phyloP scores from a whole-genome alignment of 106 monocot species.

The Platanthera guangdongensis region DNA sequence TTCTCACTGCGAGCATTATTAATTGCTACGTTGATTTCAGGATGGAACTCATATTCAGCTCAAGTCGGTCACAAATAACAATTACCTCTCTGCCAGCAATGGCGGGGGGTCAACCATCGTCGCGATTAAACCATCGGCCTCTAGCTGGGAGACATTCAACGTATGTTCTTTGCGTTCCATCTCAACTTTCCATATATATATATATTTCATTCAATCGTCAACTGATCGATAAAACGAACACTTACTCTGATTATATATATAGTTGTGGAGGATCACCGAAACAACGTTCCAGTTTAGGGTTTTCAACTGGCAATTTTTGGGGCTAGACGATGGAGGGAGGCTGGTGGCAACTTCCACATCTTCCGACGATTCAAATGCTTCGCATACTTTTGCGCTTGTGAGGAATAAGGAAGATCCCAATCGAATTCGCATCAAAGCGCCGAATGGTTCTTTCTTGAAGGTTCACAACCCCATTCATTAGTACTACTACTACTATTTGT shows the following conservation, averaged over 20 bases:
- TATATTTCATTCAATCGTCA: neutral
- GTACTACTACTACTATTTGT: neutral
- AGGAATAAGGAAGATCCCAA: conserved; percentile 24
- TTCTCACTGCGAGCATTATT: too few species aligned
- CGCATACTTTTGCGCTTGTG: conserved; percentile 39
- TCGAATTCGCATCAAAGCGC: conserved; percentile 42
- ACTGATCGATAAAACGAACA: neutral
- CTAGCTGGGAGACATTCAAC: conserved; percentile 12
- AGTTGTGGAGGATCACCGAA: conserved; percentile 32
- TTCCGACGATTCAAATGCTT: conserved; percentile 23
- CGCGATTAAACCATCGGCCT: neutral
- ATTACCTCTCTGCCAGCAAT: neutral
- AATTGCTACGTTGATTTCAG: neutral
- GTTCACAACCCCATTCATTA: neutral
- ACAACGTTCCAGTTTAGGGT: conserved; percentile 5
- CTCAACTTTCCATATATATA: neutral
- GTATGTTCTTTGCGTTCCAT: neutral
- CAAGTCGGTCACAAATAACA: neutral
- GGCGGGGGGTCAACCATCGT: conserved; percentile 6
- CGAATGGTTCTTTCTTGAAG: conserved; percentile 59
- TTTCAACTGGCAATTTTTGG: neutral
- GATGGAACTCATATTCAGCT: conserved; percentile 18
- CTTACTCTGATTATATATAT: neutral
- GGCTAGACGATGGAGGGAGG: conserved; percentile 8
- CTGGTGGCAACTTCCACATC: conserved; percentile 29